Evolutionary conservation across 2,329 filamentous ascomycete genomes (phyloP).

Genomic region (Penicillium sp.): DNA sequence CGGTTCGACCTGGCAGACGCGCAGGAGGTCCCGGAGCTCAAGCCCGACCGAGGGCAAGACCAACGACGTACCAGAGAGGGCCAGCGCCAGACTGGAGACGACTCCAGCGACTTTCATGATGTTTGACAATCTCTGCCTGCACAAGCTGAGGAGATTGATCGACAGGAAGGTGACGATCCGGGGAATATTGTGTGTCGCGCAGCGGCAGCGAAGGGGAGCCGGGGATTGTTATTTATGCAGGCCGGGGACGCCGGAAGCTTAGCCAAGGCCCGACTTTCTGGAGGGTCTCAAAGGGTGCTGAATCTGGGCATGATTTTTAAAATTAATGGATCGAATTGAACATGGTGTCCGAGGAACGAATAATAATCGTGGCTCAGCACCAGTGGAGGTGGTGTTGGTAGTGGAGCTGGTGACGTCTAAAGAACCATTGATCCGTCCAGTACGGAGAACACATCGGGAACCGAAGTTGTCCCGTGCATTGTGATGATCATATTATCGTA

Average conservation of each 20-base stretch:
- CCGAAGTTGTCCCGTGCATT: neutral
- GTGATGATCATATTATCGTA: no score
- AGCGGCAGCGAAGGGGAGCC: conserved; percentile 8
- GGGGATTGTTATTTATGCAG: conserved; percentile 22
- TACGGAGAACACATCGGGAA: neutral
- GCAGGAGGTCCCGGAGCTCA: neutral
- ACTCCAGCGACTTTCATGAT: conserved; percentile 25
- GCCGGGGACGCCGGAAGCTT: conserved; percentile 26
- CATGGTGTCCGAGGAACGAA: conserved; percentile 12
- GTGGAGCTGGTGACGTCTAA: conserved; percentile 24
- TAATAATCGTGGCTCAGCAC: conserved; percentile 22
- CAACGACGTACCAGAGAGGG: conserved; percentile 22
- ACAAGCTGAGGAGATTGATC: neutral
- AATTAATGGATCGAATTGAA: neutral
- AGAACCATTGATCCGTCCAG: no score
- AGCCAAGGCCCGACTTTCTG: conserved; percentile 1
- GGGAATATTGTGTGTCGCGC: neutral
- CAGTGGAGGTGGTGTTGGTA: conserved; percentile 12
- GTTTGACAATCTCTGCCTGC: neutral
- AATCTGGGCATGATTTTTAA: neutral
- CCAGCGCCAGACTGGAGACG: conserved; percentile 22
- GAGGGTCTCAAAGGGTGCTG: neutral
- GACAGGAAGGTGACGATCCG: conserved; percentile 1
- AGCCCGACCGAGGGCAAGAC: conserved; percentile 2
- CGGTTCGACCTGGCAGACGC: neutral